Evolutionary conservation across 768 basidiomycete genomes (phyloP).

Genomic region (Boletus tomentosulus): DNA sequence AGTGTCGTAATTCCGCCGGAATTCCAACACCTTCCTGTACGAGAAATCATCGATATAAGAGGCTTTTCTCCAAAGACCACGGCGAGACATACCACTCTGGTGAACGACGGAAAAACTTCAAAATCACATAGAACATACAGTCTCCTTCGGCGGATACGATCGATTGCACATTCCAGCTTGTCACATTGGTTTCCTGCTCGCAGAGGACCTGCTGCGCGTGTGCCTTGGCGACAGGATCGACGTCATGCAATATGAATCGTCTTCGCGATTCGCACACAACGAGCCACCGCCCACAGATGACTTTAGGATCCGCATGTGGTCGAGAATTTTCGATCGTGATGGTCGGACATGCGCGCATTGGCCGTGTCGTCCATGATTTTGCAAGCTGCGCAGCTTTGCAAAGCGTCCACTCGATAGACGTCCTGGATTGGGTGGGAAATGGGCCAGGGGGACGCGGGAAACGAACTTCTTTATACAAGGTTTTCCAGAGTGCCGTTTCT

Average conservation of each 20-base stretch:
- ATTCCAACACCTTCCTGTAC: not conserved
- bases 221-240: not conserved
- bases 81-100: no score
- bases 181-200: not conserved
- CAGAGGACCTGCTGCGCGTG: not conserved
- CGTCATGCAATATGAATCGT: not conserved
- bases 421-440: not conserved
- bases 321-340: not conserved
- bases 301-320: no score
- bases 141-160: not conserved
- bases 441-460: constrained; percentile 1
- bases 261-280: not conserved
- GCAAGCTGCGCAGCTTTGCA: not conserved
- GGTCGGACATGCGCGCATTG: not conserved
- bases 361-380: constrained; percentile 1
- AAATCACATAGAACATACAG: not conserved
- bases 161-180: not conserved
- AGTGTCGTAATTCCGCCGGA: not conserved
- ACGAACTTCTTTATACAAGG: not conserved
- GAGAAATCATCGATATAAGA: no score
- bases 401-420: not conserved
- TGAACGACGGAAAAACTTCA: no score
- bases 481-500: not conserved
- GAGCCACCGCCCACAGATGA: constrained; percentile 4
- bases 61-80: no score